A percentile compares a stretch with the other conserved stretches of the same genome.
Conservation (phyloP, 208 protist genomes). For the Naegleria fowleri region DNA sequence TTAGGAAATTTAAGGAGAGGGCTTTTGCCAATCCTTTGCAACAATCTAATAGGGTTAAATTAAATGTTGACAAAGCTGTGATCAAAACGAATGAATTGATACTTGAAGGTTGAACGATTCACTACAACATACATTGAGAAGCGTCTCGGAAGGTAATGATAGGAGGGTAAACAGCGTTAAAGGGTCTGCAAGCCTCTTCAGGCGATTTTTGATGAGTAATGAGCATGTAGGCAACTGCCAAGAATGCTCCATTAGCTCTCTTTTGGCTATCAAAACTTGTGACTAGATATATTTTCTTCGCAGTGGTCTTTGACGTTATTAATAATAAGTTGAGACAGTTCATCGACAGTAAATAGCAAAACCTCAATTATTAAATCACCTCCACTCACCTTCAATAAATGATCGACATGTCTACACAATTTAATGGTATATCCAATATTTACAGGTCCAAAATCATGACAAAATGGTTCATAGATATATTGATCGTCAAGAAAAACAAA, state of each 20-base stretch:
- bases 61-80: conserved; percentile 53
- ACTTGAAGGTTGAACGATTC: conserved; percentile 28
- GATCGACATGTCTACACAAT: conserved; percentile 58
- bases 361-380: no score
- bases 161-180: conserved; percentile 62
- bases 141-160: conserved; percentile 86
- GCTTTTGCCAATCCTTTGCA: conserved; percentile 64
- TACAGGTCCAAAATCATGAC: conserved; percentile 83
- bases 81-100: neutral
- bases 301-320: neutral
- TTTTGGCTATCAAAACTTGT: conserved; percentile 59
- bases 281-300: conserved; percentile 39
- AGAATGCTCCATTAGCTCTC: conserved; percentile 70
- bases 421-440: conserved; percentile 64
- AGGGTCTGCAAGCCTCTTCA: conserved; percentile 53
- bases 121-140: conserved; percentile 54
- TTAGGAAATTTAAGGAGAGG: conserved; percentile 59
- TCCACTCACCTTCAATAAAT: conserved; percentile 37
- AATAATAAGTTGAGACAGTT: no score
- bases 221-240: conserved; percentile 55
- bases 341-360: conserved; percentile 31
- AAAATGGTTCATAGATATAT: conserved; percentile 77
- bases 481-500: conserved; percentile 36
- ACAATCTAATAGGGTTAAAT: conserved; percentile 68
- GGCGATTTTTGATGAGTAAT: conserved; percentile 57